Conservation (phyloP, 2,329 filamentous ascomycete species). For the Cercospora zeae-maydis region DNA sequence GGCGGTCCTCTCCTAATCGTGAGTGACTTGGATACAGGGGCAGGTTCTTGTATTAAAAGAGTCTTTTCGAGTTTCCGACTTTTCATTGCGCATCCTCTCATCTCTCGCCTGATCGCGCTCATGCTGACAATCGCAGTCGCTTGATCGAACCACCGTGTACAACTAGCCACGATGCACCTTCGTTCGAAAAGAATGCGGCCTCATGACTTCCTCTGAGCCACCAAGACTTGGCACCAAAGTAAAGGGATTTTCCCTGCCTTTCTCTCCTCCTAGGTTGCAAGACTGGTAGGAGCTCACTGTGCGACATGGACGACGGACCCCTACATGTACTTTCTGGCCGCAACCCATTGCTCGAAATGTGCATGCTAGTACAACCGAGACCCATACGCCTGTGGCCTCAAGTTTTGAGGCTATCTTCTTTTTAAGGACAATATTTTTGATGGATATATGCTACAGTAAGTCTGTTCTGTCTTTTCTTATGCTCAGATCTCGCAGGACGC, state of each 20-base stretch:
- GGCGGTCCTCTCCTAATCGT: neutral
- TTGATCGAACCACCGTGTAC: neutral
- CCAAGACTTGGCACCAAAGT: neutral
- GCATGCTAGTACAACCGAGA: neutral
- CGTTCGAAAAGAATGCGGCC: neutral
- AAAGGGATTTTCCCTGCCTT: neutral
- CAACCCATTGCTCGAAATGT: neutral
- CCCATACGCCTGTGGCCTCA: neutral
- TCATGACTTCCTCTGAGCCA: neutral
- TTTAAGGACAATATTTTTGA: neutral
- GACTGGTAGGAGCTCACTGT: neutral
- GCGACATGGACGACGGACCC: neutral
- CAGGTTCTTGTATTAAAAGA: neutral
- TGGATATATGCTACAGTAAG: neutral
- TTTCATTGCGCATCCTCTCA: neutral
- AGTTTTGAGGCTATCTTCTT: neutral
- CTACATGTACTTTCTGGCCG: neutral
- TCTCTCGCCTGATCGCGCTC: neutral
- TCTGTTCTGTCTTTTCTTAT: neutral
- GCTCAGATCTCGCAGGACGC: neutral
- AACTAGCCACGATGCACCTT: neutral
- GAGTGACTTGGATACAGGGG: neutral
- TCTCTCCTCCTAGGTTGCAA: neutral
- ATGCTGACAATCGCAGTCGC: neutral
- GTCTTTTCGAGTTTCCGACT: neutral